These are phyloP conservation scores for Xylaria sp. DNA, from an alignment of 2,329 filamentous ascomycete genomes.

Conservation along the genomic window DNA sequence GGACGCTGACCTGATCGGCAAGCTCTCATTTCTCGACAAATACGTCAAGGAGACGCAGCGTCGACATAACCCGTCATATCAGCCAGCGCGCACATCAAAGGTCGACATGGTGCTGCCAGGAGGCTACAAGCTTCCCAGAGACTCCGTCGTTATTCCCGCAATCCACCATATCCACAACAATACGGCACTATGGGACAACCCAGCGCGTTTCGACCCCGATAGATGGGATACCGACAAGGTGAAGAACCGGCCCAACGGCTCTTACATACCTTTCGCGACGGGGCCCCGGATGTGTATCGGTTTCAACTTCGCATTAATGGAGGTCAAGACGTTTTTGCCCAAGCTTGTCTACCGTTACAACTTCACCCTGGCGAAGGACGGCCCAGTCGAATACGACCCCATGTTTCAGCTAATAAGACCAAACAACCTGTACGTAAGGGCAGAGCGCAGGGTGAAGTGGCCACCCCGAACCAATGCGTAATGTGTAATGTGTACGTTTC, in stretches of 20 bases:
- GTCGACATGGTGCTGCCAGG: slow-evolving; percentile 63
- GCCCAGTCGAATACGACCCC: slow-evolving; percentile 62
- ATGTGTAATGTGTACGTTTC: not conserved
- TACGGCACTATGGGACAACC: slow-evolving; percentile 62
- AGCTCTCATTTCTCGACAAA: slow-evolving; percentile 59
- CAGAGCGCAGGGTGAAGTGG: slow-evolving; percentile 56
- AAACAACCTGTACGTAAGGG: slow-evolving; percentile 58
- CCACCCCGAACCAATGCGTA: slow-evolving; percentile 40
- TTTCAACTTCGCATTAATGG: slow-evolving; percentile 67
- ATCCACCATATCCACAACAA: slow-evolving; percentile 60
- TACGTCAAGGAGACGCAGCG: slow-evolving; percentile 67
- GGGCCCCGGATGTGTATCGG: slow-evolving; percentile 66
- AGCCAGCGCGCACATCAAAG: slow-evolving; percentile 62
- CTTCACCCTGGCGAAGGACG: slow-evolving; percentile 56
- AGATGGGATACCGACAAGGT: slow-evolving; percentile 62
- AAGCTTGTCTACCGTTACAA: slow-evolving; percentile 65
- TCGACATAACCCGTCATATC: slow-evolving; percentile 65
- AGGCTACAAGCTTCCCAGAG: slow-evolving; percentile 60
- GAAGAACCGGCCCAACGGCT: slow-evolving; percentile 53
- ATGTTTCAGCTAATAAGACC: slow-evolving; percentile 64
- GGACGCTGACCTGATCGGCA: slow-evolving; percentile 53
- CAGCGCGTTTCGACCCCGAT: slow-evolving; percentile 62
- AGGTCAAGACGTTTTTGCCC: slow-evolving; percentile 63
- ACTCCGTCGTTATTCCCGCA: slow-evolving; percentile 58
- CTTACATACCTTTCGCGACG: slow-evolving; percentile 64